Evolutionary conservation across 1,139 yeast species (phyloP).

Genomic region (Suhomyces taliae): DNA sequence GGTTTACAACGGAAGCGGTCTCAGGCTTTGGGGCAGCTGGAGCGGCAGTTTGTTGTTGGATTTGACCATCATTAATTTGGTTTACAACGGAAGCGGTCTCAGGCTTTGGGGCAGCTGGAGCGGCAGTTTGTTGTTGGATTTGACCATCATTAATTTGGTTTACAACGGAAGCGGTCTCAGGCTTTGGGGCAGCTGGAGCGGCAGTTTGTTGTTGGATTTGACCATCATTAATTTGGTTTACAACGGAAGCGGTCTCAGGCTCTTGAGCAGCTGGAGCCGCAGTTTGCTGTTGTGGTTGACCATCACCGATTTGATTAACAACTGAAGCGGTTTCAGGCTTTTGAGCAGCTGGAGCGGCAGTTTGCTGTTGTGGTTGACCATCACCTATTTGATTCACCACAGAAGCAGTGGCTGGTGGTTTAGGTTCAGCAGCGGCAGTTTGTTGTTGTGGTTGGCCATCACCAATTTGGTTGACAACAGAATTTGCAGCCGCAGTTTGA

Average conservation of each 20-base stretch:
- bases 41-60: slow-evolving; percentile 39
- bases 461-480: slow-evolving; percentile 36
- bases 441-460: slow-evolving; percentile 41
- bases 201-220: slow-evolving; percentile 36
- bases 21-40: slow-evolving; percentile 12
- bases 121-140: slow-evolving; percentile 30
- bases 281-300: slow-evolving; percentile 38
- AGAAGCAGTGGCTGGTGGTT: slow-evolving; percentile 2
- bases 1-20: no score
- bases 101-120: slow-evolving; percentile 30
- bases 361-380: slow-evolving; percentile 41
- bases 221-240: slow-evolving; percentile 36
- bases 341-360: slow-evolving; percentile 17
- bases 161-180: slow-evolving; percentile 16
- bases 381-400: slow-evolving; percentile 41
- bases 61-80: slow-evolving; percentile 49
- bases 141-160: slow-evolving; percentile 43
- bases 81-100: slow-evolving; percentile 31
- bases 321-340: slow-evolving; percentile 20
- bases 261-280: slow-evolving; percentile 11
- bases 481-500: slow-evolving; percentile 30
- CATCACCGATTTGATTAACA: slow-evolving; percentile 42
- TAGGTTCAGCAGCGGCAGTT: slow-evolving; percentile 17
- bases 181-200: slow-evolving; percentile 18
- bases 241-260: slow-evolving; percentile 26